phyloP scores from a whole-genome alignment of 352 stramenopile species.

The Globisporangium lucens region DNA sequence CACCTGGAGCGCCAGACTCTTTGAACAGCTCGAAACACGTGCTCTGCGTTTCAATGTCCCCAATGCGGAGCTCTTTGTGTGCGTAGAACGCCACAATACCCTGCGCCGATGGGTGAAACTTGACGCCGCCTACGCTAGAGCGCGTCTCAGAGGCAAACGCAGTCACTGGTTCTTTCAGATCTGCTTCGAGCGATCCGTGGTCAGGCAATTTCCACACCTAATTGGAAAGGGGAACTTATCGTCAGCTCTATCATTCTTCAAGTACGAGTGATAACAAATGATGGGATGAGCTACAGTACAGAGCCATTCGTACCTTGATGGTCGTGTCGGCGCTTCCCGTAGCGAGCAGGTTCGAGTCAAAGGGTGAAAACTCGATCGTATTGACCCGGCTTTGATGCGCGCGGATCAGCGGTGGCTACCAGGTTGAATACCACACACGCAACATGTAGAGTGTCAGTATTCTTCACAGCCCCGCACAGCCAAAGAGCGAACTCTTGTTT shows the following conservation, averaged over 20 bases:
- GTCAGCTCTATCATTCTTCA: neutral
- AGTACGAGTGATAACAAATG: slow-evolving; percentile 1
- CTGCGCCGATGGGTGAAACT: slow-evolving; percentile 52
- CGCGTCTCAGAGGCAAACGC: slow-evolving; percentile 16
- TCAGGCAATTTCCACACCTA: slow-evolving; percentile 61
- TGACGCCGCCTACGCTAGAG: slow-evolving; percentile 33
- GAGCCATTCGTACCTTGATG: slow-evolving; percentile 31
- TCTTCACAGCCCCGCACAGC: neutral
- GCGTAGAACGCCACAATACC: slow-evolving; percentile 43
- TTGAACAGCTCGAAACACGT: slow-evolving; percentile 20
- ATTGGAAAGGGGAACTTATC: neutral
- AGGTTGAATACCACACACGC: neutral
- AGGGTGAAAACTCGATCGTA: slow-evolving; percentile 57
- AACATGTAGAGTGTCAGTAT: slow-evolving; percentile 3
- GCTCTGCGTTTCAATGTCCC: slow-evolving; percentile 40
- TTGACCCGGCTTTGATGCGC: slow-evolving; percentile 63
- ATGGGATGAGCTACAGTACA: neutral
- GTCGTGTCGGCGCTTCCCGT: slow-evolving; percentile 54
- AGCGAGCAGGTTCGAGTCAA: slow-evolving; percentile 46
- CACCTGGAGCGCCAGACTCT: slow-evolving; percentile 5
- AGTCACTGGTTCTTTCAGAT: slow-evolving; percentile 22
- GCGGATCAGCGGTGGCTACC: slow-evolving; percentile 51
- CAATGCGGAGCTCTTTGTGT: slow-evolving; percentile 37
- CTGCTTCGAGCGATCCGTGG: slow-evolving; percentile 20
- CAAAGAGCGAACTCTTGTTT: neutral